Evolutionary conservation across 345 rosid genomes (phyloP).

Genomic region (Bruguiera parviflora): DNA sequence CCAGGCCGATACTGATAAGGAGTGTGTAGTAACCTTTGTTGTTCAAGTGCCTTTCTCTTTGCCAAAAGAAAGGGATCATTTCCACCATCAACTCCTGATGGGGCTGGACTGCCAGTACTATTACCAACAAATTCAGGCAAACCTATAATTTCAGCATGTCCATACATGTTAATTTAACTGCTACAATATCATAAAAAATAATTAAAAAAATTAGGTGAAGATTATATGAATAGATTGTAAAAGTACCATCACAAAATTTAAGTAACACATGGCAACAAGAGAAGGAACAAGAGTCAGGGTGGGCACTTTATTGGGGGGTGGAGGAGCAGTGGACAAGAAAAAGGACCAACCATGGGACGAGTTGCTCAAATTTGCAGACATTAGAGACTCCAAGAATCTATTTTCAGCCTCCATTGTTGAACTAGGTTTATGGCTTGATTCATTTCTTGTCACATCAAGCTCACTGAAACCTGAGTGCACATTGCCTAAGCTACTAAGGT

Average conservation of each 20-base stretch:
- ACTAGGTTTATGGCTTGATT: slow-evolving; percentile 48
- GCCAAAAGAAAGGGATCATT: slow-evolving; percentile 63
- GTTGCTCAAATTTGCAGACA: slow-evolving; percentile 56
- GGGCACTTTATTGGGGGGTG: not conserved
- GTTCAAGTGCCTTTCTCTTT: slow-evolving; percentile 68
- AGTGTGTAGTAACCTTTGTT: slow-evolving; percentile 59
- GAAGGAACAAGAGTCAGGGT: not conserved
- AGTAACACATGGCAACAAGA: not conserved
- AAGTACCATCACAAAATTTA: not conserved
- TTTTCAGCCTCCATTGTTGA: slow-evolving; percentile 80
- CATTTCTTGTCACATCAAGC: slow-evolving; percentile 51
- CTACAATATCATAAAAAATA: not conserved
- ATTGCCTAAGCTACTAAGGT: slow-evolving; percentile 46
- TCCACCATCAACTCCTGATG: slow-evolving; percentile 55
- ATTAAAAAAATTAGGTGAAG: not conserved
- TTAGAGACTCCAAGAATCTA: slow-evolving; percentile 87
- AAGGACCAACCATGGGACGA: slow-evolving; percentile 53
- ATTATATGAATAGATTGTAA: not conserved
- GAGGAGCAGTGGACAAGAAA: slow-evolving; percentile 5
- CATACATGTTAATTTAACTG: slow-evolving; percentile 2
- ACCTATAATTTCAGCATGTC: slow-evolving; percentile 43
- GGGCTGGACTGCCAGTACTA: slow-evolving; percentile 41
- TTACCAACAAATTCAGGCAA: slow-evolving; percentile 58
- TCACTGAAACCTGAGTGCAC: slow-evolving; percentile 40
- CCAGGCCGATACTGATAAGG: slow-evolving; percentile 64